Evolutionary conservation across 164 flowering plant genomes (phyloP).

Genomic region (Taxillus chinensis): DNA sequence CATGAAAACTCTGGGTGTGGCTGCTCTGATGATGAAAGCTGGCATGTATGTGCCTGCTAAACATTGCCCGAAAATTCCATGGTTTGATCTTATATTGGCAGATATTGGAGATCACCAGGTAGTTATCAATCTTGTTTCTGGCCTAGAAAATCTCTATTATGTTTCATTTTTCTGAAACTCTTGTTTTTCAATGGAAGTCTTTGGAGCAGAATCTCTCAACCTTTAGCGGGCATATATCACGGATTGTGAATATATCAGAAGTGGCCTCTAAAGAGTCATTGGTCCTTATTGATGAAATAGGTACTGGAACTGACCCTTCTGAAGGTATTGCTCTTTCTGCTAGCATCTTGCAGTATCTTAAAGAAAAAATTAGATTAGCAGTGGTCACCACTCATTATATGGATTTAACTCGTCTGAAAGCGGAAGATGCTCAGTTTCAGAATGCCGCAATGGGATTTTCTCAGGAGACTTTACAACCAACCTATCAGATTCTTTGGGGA

Average conservation of each 20-base stretch:
- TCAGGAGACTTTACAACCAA: conserved; percentile 65
- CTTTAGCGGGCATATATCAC: conserved; percentile 85
- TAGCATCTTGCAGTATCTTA: conserved; percentile 74
- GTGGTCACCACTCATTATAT: conserved; percentile 90
- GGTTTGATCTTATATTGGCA: conserved; percentile 88
- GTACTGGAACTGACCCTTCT: conserved; percentile 93
- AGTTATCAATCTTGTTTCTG: conserved; percentile 23
- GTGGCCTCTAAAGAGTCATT: conserved; percentile 68
- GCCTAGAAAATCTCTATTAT: conserved; percentile 14
- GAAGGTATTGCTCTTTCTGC: conserved; percentile 94
- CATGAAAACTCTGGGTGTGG: conserved; percentile 87
- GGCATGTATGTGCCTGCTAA: conserved; percentile 81
- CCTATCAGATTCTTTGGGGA: conserved; percentile 82
- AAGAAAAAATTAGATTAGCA: conserved; percentile 55
- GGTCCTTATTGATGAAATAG: conserved; percentile 90
- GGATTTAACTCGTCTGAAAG: conserved; percentile 67
- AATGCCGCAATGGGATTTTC: conserved; percentile 96
- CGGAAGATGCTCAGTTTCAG: conserved; percentile 58
- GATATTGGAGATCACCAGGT: conserved; percentile 99
- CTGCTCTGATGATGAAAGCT: conserved; percentile 87
- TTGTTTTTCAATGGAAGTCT: conserved; percentile 56
- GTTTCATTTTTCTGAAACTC: conserved; percentile 24
- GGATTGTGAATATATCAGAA: conserved; percentile 64
- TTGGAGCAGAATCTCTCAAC: conserved; percentile 92
- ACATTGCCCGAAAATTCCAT: conserved; percentile 60